Evolutionary conservation across 768 basidiomycete species (phyloP).

Genomic region (Exsudoporus frostii): DNA sequence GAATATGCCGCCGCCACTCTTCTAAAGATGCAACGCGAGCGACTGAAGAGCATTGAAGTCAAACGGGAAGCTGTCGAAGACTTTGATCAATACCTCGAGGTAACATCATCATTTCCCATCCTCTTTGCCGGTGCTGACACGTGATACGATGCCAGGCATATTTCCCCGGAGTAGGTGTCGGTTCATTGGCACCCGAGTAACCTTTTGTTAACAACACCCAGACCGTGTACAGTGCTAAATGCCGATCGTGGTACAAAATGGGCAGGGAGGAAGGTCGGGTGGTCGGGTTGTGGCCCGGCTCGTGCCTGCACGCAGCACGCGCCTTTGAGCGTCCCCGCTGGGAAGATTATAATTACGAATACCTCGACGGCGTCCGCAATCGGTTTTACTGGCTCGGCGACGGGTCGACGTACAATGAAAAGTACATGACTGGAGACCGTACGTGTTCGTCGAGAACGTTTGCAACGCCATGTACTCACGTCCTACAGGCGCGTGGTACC

Average conservation of each 20-base stretch:
- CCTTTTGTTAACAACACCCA: constrained; percentile 22
- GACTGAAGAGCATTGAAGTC: constrained; percentile 58
- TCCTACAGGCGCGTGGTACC: constrained; percentile 13
- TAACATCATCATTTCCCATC: constrained; percentile 11
- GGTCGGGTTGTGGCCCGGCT: constrained; percentile 60
- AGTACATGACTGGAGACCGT: constrained; percentile 37
- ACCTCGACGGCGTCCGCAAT: constrained; percentile 41
- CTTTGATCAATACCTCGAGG: constrained; percentile 59
- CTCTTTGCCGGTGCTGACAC: not conserved
- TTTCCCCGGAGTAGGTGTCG: constrained; percentile 10
- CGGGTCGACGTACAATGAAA: constrained; percentile 55
- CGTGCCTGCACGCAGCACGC: constrained; percentile 47
- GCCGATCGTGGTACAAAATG: constrained; percentile 62
- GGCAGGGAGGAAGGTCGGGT: constrained; percentile 55
- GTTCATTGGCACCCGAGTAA: not conserved
- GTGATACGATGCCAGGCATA: constrained; percentile 8
- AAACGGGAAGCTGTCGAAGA: constrained; percentile 58
- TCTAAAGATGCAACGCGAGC: constrained; percentile 60
- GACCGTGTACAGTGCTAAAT: constrained; percentile 59
- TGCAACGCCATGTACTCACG: not conserved
- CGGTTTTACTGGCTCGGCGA: constrained; percentile 60
- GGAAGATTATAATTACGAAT: constrained; percentile 61
- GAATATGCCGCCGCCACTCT: constrained; percentile 55
- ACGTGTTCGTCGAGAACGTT: constrained; percentile 7
- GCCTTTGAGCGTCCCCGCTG: constrained; percentile 55